A percentile compares a stretch with the other conserved stretches of the same genome.
phyloP scores from a whole-genome alignment of 2,329 filamentous ascomycete genomes.

The Penicillium aurantiogriseum region DNA sequence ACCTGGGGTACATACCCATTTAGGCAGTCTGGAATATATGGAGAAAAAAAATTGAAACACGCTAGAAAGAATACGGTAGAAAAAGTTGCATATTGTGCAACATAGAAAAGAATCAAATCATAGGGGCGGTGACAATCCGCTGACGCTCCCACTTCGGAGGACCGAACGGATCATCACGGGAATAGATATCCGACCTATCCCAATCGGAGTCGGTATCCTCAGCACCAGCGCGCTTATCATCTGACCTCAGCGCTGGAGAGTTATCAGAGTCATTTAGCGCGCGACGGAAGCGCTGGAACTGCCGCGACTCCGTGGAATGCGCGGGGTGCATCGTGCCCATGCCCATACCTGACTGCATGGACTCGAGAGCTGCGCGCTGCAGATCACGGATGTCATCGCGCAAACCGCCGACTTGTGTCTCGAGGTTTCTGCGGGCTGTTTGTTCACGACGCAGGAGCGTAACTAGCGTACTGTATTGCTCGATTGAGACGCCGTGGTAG shows the following conservation, averaged over 20 bases:
- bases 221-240: slow-evolving; percentile 11
- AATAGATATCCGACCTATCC: slow-evolving; percentile 17
- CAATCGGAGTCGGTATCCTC: slow-evolving; percentile 30
- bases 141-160: slow-evolving; percentile 29
- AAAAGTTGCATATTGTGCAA: neutral
- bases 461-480: slow-evolving; percentile 49
- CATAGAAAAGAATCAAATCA: slow-evolving; percentile 26
- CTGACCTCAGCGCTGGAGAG: slow-evolving; percentile 14
- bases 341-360: slow-evolving; percentile 23
- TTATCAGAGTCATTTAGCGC: slow-evolving; percentile 21
- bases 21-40: neutral
- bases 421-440: slow-evolving; percentile 45
- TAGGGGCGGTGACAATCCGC: slow-evolving; percentile 28
- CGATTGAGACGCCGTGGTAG: slow-evolving; percentile 41
- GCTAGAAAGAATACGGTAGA: slow-evolving; percentile 22
- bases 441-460: slow-evolving; percentile 49
- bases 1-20: neutral
- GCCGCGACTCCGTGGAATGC: slow-evolving; percentile 31
- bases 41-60: slow-evolving; percentile 7
- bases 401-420: slow-evolving; percentile 44
- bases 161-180: slow-evolving; percentile 25
- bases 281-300: slow-evolving; percentile 32
- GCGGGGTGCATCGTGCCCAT: slow-evolving; percentile 35
- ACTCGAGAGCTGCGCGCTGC: slow-evolving; percentile 31
- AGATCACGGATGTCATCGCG: slow-evolving; percentile 43